Evolutionary conservation across 306 rosid species (phyloP).

Genomic region (Gleditsia sinensis): DNA sequence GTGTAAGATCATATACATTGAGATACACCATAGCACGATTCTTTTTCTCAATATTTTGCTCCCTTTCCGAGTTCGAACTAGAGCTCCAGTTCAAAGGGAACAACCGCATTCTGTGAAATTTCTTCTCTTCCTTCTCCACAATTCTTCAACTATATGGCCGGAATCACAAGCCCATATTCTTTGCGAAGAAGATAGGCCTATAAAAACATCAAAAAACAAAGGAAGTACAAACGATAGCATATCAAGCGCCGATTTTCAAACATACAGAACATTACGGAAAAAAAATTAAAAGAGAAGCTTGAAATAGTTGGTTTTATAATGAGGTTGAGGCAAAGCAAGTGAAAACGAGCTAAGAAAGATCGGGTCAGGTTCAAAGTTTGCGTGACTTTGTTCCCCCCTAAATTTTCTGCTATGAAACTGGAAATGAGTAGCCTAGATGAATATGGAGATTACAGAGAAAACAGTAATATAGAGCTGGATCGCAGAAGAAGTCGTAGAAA

Average conservation of each 20-base stretch:
- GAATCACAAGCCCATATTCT: constrained; percentile 51
- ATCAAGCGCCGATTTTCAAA: neutral
- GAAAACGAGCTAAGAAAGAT: neutral
- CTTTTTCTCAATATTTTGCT: constrained; percentile 37
- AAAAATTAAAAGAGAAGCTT: neutral
- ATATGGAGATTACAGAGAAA: neutral
- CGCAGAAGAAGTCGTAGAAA: constrained; percentile 22
- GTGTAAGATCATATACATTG: constrained; percentile 92
- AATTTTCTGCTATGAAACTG: neutral
- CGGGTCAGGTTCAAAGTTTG: neutral
- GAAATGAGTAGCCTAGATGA: neutral
- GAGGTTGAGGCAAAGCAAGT: neutral
- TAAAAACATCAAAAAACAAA: neutral
- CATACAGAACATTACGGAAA: neutral
- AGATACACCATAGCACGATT: constrained; percentile 58
- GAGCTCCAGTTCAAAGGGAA: constrained; percentile 39
- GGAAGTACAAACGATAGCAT: neutral
- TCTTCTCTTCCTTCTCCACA: constrained; percentile 36
- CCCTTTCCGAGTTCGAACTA: constrained; percentile 34
- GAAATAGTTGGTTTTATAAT: neutral
- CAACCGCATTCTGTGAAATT: constrained; percentile 55
- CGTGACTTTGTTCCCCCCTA: neutral
- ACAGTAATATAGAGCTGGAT: neutral
- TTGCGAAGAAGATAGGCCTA: constrained; percentile 26
- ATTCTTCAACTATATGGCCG: constrained; percentile 24